phyloP scores from a whole-genome alignment of 805 yeast genomes.

The Nakazawaea populi region DNA sequence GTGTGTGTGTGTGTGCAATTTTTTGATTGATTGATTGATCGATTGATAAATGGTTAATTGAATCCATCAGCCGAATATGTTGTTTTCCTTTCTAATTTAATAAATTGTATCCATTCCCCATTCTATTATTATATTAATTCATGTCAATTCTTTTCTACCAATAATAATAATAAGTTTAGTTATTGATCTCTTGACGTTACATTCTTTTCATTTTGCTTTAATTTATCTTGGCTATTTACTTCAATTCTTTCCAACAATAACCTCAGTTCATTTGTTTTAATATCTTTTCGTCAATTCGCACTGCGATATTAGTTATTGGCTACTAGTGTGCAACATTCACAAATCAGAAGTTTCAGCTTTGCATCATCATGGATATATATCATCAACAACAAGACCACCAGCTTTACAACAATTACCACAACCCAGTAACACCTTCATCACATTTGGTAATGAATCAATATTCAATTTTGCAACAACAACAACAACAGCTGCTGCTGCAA shows the following conservation, averaged over 20 bases:
- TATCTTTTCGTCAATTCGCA: too few species aligned
- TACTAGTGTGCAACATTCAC: background rate
- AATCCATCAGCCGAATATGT: background rate
- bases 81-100: too few species aligned
- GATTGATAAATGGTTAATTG: background rate
- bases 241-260: too few species aligned
- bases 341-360: too few species aligned
- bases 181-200: too few species aligned
- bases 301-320: background rate
- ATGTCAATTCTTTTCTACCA: too few species aligned
- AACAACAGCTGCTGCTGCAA: constrained; percentile 15
- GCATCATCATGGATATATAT: constrained; percentile 5
- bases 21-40: background rate
- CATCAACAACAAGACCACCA: constrained; percentile 7
- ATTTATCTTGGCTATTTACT: too few species aligned
- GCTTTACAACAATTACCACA: background rate
- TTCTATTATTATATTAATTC: too few species aligned
- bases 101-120: too few species aligned
- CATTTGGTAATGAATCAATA: background rate
- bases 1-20: background rate
- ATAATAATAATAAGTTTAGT: too few species aligned
- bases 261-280: too few species aligned
- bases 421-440: background rate
- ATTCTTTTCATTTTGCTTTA: too few species aligned
- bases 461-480: constrained; percentile 12